Evolutionary conservation across 2,329 filamentous ascomycete genomes (phyloP).

Genomic region (Pochonia chlamydosporia): DNA sequence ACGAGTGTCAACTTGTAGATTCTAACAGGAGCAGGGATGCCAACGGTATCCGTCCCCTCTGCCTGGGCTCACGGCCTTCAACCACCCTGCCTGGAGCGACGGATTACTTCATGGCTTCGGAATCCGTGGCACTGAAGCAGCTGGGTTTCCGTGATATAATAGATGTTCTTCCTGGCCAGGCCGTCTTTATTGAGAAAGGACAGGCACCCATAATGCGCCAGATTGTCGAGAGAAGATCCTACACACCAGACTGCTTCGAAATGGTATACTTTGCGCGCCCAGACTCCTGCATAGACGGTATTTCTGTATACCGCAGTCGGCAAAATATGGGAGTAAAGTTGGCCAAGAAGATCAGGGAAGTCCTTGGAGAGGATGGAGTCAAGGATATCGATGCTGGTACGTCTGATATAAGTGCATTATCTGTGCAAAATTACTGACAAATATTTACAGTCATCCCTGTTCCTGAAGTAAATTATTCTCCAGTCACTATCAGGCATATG

Average conservation of each 20-base stretch:
- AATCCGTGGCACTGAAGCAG: slow-evolving; percentile 77
- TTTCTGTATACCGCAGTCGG: slow-evolving; percentile 76
- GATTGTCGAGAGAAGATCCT: slow-evolving; percentile 60
- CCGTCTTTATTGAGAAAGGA: slow-evolving; percentile 80
- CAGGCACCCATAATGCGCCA: slow-evolving; percentile 68
- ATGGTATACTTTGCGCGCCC: slow-evolving; percentile 83
- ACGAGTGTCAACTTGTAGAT: too few species aligned
- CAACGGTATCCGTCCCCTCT: slow-evolving; percentile 70
- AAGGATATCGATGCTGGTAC: slow-evolving; percentile 64
- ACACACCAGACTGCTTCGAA: slow-evolving; percentile 76
- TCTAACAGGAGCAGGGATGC: too few species aligned
- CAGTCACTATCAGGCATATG: too few species aligned
- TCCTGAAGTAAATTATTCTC: slow-evolving; percentile 26
- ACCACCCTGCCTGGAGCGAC: slow-evolving; percentile 53
- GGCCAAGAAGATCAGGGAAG: slow-evolving; percentile 63
- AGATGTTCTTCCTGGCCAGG: slow-evolving; percentile 78
- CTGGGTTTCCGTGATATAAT: slow-evolving; percentile 71
- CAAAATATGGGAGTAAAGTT: slow-evolving; percentile 83
- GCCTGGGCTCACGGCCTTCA: slow-evolving; percentile 69
- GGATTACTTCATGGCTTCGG: slow-evolving; percentile 89
- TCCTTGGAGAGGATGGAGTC: slow-evolving; percentile 63
- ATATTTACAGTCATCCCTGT: slow-evolving; percentile 64
- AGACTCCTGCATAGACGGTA: slow-evolving; percentile 79
- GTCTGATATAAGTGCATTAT: slow-evolving; percentile 7
- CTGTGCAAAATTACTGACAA: slow-evolving; percentile 11